phyloP scores from a whole-genome alignment of 495 filamentous ascomycete species.

The Annulohypoxylon stygium region DNA sequence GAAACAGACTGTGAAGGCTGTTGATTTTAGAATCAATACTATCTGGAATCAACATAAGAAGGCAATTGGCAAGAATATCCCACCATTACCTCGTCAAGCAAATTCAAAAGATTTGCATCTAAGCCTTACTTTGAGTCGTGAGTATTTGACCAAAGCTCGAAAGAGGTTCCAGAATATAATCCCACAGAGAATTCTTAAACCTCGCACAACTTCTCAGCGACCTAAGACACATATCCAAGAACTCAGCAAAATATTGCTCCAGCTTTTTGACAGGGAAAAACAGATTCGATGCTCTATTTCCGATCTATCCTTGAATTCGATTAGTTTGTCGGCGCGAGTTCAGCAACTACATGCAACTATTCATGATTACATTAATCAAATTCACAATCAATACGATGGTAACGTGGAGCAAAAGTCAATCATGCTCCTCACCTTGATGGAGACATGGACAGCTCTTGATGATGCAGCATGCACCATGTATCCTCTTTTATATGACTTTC shows the following conservation, averaged over 20 bases:
- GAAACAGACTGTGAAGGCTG: conserved; percentile 27
- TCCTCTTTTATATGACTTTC: conserved; percentile 55
- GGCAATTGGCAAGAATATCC: conserved; percentile 51
- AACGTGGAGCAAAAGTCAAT: conserved; percentile 60
- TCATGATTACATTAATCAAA: conserved; percentile 50
- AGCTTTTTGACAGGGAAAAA: conserved; percentile 30
- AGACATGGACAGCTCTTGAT: conserved; percentile 60
- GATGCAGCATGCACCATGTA: conserved; percentile 47
- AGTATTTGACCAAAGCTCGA: conserved; percentile 48
- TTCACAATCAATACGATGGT: conserved; percentile 58
- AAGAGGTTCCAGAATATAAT: conserved; percentile 9
- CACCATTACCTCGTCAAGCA: conserved; percentile 55
- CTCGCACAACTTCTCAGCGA: not conserved
- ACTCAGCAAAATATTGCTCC: conserved; percentile 17
- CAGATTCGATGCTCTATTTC: conserved; percentile 1
- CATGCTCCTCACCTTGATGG: conserved; percentile 59
- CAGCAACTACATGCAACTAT: conserved; percentile 55
- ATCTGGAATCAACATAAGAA: conserved; percentile 47
- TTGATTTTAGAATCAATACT: conserved; percentile 15
- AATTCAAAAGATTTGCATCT: conserved; percentile 48
- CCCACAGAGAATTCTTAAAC: not conserved
- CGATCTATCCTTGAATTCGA: not conserved
- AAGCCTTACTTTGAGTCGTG: conserved; percentile 58
- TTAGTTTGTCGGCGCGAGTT: conserved; percentile 41
- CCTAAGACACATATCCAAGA: conserved; percentile 26